Evolutionary conservation across 164 flowering plant genomes (phyloP), one percentile per base, ranked within the genome.

Genomic region (Stephania yunnanensis): DNA sequence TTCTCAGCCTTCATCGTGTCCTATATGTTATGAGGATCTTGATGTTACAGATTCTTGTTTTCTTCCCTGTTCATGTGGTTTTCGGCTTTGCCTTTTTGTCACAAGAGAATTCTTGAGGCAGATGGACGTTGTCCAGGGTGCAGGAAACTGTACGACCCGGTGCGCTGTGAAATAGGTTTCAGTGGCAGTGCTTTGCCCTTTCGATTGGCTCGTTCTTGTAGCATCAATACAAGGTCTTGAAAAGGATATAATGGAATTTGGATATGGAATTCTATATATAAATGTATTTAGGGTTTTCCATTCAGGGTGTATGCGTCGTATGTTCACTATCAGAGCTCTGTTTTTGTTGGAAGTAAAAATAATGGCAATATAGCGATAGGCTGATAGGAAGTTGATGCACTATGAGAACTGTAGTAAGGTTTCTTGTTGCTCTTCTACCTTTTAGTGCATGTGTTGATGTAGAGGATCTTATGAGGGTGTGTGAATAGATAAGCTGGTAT

Each of bases 51-150:
- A 94, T 81, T 76, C 97, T 6, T 88, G 91, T 73, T 94, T 94
- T 75, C 82, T 87, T 73, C 98, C 98, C 3, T 94, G 98, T 83
- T 82, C 74, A 2, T 94, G 99, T 79, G 98, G 99, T 4, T 95
- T 91, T 75, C 87, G 88, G 61, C 92, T 95, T 31, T 95, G 97
- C 82, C 92, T 93, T 46, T 95, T 95, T 95, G 97, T 76, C 94
- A 93, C 87, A 93, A 95, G 87, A 88, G 90, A 82, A 92, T 93
- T 80, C 91, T 91, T 46, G 95, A 89, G 81, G 92, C 82, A 17
- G 99, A 93, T 82, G 89, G 89, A 12, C 97, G 98, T 22, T 95
- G 98, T 83, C 99, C 97, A 0, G 97, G 93, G 2, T 95, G 97
- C 84, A 86, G 97, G 87, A 89, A 88, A 82, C 88, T 81, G 7